A percentile compares a stretch with the other conserved stretches of the same genome.
Conservation (phyloP, 805 yeast genomes). For the Kodamaea neixiangensis region DNA sequence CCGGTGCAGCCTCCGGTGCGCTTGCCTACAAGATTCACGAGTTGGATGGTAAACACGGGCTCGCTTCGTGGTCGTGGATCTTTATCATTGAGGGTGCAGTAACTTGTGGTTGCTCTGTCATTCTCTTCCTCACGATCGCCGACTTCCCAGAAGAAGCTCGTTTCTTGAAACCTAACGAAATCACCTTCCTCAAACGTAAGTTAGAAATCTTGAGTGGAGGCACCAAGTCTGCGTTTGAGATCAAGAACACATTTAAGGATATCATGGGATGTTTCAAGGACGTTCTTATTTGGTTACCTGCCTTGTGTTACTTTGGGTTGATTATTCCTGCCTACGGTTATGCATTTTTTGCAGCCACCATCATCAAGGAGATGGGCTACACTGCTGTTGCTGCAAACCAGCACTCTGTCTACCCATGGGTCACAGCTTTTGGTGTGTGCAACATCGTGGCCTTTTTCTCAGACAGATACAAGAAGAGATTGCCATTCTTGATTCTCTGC, state of each 20-base stretch:
- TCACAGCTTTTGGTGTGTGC: slow-evolving; percentile 67
- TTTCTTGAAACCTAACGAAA: slow-evolving; percentile 52
- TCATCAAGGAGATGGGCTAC: slow-evolving; percentile 61
- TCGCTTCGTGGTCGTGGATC: slow-evolving; percentile 52
- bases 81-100: slow-evolving; percentile 50
- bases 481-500: slow-evolving; percentile 46
- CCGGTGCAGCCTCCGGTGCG: slow-evolving; percentile 80
- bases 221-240: slow-evolving; percentile 50
- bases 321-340: slow-evolving; percentile 76
- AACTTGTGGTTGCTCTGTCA: slow-evolving; percentile 35
- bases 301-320: slow-evolving; percentile 62
- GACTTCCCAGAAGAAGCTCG: slow-evolving; percentile 74
- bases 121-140: slow-evolving; percentile 52
- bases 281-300: slow-evolving; percentile 56
- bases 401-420: slow-evolving; percentile 86
- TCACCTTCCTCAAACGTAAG: slow-evolving; percentile 57
- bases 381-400: slow-evolving; percentile 74
- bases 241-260: slow-evolving; percentile 47
- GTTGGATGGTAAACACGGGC: slow-evolving; percentile 46
- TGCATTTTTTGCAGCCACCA: slow-evolving; percentile 72
- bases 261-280: slow-evolving; percentile 56
- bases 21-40: slow-evolving; percentile 65
- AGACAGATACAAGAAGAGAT: slow-evolving; percentile 53
- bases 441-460: slow-evolving; percentile 55
- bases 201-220: slow-evolving; percentile 49